Base-by-base conservation (phyloP, 345 rosid genomes). In the Geranium rotundifolium region DNA sequence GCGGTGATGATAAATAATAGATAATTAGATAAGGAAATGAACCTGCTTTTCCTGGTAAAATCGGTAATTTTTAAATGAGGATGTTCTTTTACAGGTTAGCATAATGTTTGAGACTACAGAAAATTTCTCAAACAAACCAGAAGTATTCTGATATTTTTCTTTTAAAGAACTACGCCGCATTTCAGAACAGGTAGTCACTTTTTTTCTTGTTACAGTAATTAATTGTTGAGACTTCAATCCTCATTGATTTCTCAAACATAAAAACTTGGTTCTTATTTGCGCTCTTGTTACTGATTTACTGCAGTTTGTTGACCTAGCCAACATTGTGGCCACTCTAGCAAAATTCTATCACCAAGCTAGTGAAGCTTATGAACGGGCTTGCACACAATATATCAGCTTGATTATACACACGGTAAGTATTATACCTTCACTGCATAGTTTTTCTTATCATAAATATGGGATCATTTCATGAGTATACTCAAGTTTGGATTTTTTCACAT, bases 341-440 rank as follows among this genome's bases (percentile, higher is more conserved):
- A 93, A 93, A 78, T 93, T 90, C 69, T 93, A 93, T 78, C 97
- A 93, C 77, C 99, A 88, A 80, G 99, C 99, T 55, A 90, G 96
- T 72, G 99, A 93, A 83, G 84, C 92, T 70, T 90, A 93, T 76
- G 99, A 90, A 74, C 96, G 86, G 79, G 97, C 99, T 63, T 93
- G 99, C 73, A 86, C 95, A 7, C 92, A 89, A 56, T 91, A 84
- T 79, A 92, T 92, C 79, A 87, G 95, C 83, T 77, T 86, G 90
- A 93, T 93, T 66, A 90, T 95, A 66, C 86, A 82, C 79, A 83
- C 76, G 64, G 99, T 90, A 79, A 93, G 97, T 65, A 69, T 59
- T 65, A 66, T 57, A 54, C 62, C 50, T 41, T 41, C 10, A 41
- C n/a, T n/a, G n/a, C n/a, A n/a, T n/a, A n/a, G n/a, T n/a, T n/a